Evolutionary conservation across 495 filamentous ascomycete species (phyloP), one percentile per base, ranked within the genome.

Genomic region (Filosporella fistucella): DNA sequence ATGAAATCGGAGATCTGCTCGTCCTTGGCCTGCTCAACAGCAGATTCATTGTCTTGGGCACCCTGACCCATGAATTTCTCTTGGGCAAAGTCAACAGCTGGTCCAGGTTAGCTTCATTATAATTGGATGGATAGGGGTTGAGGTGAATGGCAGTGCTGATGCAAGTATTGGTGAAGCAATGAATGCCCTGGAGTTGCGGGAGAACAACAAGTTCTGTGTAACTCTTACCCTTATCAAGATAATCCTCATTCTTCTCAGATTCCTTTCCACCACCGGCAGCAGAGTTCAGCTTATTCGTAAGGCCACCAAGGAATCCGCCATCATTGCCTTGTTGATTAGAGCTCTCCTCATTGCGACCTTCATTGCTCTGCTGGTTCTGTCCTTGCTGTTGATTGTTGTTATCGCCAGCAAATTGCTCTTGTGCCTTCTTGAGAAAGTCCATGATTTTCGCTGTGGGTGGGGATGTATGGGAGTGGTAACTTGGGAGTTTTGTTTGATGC

Each of bases 11-110:
- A 75, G 41, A 85, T 82, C 63, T 77, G 58, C 62, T 85, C 79
- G 58, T 88, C 85, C 68, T 88, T 86, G 55, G 79, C 82, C 59
- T 89, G 85, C 63, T 89, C 85, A 28, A 75, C 61, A 6, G 84
- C 84, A 44, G 67, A 76, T 66, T 88, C 85, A 66, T 88, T 86
- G 66, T 71, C 65, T 64, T 89, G 85, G 17, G 70, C 53, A 4
- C 84, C 84, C 49, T 75, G 65, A 25, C 80, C 80, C n/a, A 88
- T 43, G 54, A 84, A 55, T 20, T 81, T 70, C 58, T 88, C 76
- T 57, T 89, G 85, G 4, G 85, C 70, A 47, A 70, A 70, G 58
- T 89, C 85, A 62, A 88, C 64, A 12, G 73, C 85, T 86, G 54
- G n/a, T n/a, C n/a, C n/a, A n/a, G n/a, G n/a, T n/a, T n/a, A n/a